Conservation (phyloP, 2,329 filamentous ascomycete genomes). For the Ascochyta lentis region DNA sequence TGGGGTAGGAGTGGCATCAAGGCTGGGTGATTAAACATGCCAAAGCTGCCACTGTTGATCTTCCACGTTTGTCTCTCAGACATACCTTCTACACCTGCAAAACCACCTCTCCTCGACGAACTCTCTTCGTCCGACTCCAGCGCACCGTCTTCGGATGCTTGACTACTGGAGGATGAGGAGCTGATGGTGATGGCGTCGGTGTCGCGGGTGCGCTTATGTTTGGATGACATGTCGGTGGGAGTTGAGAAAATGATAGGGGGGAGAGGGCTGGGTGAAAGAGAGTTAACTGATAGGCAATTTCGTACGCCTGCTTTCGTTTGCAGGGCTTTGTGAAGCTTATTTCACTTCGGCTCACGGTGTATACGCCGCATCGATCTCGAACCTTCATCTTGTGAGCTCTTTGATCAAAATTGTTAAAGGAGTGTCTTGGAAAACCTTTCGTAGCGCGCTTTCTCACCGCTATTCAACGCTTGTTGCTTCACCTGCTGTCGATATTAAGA, state of each 20-base stretch:
- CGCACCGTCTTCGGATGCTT: neutral
- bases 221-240: neutral
- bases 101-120: neutral
- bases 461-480: no score
- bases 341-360: no score
- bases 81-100: constrained; percentile 21
- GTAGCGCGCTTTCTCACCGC: no score
- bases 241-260: no score
- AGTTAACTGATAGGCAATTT: neutral
- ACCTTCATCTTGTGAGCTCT: no score
- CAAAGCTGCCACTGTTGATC: constrained; percentile 66
- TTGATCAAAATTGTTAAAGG: no score
- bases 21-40: constrained; percentile 41
- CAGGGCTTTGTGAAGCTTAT: no score
- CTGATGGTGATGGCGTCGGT: neutral
- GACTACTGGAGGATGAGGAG: neutral
- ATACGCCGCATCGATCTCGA: no score
- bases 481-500: no score
- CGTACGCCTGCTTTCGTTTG: no score
- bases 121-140: neutral
- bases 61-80: constrained; percentile 55
- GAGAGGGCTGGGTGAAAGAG: neutral
- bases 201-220: neutral
- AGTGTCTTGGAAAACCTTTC: no score
- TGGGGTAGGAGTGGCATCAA: neutral